Evolutionary conservation across 1,284 basidiomycete species (phyloP).

Genomic region (Papiliotrema flavescens): DNA sequence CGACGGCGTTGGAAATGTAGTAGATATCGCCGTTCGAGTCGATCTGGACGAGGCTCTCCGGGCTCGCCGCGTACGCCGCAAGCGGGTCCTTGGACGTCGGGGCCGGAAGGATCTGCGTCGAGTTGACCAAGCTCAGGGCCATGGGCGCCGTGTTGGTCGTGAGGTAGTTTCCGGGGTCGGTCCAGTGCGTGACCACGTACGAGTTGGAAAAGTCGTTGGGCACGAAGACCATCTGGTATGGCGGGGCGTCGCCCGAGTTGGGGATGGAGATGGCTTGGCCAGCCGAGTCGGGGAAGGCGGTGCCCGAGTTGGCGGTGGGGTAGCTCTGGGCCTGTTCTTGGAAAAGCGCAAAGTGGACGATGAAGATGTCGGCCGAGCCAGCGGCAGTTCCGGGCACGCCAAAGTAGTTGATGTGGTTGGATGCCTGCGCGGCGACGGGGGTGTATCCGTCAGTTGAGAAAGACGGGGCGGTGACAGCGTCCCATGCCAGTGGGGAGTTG

Average conservation of each 20-base stretch:
- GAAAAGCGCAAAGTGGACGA: slow-evolving; percentile 84
- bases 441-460: slow-evolving; percentile 51
- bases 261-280: slow-evolving; percentile 77
- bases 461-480: slow-evolving; percentile 55
- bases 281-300: slow-evolving; percentile 67
- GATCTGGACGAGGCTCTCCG: slow-evolving; percentile 69
- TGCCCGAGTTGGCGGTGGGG: slow-evolving; percentile 48
- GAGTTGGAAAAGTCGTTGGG: slow-evolving; percentile 74
- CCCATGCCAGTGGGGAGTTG: slow-evolving; percentile 60
- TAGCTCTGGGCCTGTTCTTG: slow-evolving; percentile 71
- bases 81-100: slow-evolving; percentile 64
- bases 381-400: slow-evolving; percentile 63
- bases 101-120: slow-evolving; percentile 66
- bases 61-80: slow-evolving; percentile 70
- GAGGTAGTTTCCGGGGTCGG: slow-evolving; percentile 37
- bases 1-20: slow-evolving; percentile 61
- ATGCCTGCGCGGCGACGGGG: slow-evolving; percentile 36
- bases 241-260: slow-evolving; percentile 59
- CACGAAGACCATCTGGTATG: slow-evolving; percentile 77
- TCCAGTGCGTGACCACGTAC: slow-evolving; percentile 62
- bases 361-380: slow-evolving; percentile 72
- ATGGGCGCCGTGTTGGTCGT: slow-evolving; percentile 35
- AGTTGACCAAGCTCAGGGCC: slow-evolving; percentile 57
- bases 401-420: slow-evolving; percentile 59
- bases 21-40: slow-evolving; percentile 63